Percentiles rank a stretch among this genome's conserved stretches.
Evolutionary conservation across 352 stramenopile genomes (phyloP).

Genomic region (Globisporangium lucens): DNA sequence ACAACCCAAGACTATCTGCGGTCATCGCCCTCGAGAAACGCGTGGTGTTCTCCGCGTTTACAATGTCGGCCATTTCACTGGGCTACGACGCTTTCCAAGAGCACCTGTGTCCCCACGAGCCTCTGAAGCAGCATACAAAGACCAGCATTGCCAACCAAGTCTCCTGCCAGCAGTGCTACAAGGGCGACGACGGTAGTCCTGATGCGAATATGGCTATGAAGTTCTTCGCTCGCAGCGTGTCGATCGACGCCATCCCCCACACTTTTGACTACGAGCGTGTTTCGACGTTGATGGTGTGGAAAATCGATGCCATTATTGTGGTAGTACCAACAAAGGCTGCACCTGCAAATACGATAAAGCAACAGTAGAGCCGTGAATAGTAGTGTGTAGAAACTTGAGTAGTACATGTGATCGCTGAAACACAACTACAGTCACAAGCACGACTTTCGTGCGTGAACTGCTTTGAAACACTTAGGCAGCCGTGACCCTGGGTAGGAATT

Average conservation of each 20-base stretch:
- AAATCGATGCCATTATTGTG: conserved; percentile 28
- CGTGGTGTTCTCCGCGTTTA: conserved; percentile 52
- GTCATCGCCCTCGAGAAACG: conserved; percentile 46
- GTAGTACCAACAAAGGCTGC: conserved; percentile 5
- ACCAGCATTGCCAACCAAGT: conserved; percentile 26
- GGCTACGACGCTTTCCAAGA: conserved; percentile 54
- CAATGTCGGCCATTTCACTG: conserved; percentile 43
- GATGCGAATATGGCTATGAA: not conserved
- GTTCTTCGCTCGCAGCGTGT: conserved; percentile 29
- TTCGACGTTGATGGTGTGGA: conserved; percentile 46
- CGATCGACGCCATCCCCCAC: conserved; percentile 25
- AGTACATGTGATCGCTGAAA: not conserved
- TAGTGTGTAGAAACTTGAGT: not conserved
- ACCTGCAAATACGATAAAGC: not conserved
- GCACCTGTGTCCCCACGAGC: conserved; percentile 38
- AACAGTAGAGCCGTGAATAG: not conserved
- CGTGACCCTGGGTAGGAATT: not conserved
- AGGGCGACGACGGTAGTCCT: not conserved
- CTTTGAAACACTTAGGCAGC: not conserved
- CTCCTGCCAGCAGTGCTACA: conserved; percentile 19
- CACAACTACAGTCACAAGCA: not conserved
- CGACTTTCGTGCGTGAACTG: not conserved
- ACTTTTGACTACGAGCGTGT: conserved; percentile 43
- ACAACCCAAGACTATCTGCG: conserved; percentile 20
- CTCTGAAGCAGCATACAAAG: not conserved